These are phyloP conservation scores for Sclerotinia sclerotiorum DNA, from an alignment of 2,329 filamentous ascomycete genomes.

Conservation along the genomic window DNA sequence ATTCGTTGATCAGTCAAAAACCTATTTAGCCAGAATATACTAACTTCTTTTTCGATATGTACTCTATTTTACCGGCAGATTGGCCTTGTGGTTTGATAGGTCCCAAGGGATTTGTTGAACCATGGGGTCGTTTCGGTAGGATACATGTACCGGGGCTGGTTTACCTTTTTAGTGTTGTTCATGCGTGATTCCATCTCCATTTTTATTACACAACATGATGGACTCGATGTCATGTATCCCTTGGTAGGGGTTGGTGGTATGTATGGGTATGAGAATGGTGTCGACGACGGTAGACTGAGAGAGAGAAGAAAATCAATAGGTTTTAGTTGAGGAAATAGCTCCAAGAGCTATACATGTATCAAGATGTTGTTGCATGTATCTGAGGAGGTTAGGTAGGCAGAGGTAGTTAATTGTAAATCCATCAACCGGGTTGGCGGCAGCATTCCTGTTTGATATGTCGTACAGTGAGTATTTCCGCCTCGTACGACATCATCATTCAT, in stretches of 20 bases:
- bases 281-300: neutral
- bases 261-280: neutral
- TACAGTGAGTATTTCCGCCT: neutral
- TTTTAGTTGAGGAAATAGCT: neutral
- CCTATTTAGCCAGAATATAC: neutral
- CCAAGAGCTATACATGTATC: neutral
- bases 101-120: neutral
- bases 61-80: conserved; percentile 12
- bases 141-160: neutral
- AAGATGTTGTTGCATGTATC: neutral
- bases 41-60: neutral
- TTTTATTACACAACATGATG: conserved; percentile 3
- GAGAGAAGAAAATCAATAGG: too few relatives aligned
- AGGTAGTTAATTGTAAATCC: neutral
- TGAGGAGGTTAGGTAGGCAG: neutral
- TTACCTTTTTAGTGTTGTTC: conserved; percentile 7
- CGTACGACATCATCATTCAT: neutral
- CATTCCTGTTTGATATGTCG: conserved; percentile 7
- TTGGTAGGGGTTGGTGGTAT: neutral
- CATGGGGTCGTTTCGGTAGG: neutral
- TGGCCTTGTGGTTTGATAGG: conserved; percentile 12
- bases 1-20: neutral
- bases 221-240: conserved; percentile 4
- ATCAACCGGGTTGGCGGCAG: conserved; percentile 13
- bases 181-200: neutral